Percentiles rank a stretch among this genome's conserved stretches.
Conservation (phyloP, 2,329 filamentous ascomycete species). For the Pestalotiopsis sp. region DNA sequence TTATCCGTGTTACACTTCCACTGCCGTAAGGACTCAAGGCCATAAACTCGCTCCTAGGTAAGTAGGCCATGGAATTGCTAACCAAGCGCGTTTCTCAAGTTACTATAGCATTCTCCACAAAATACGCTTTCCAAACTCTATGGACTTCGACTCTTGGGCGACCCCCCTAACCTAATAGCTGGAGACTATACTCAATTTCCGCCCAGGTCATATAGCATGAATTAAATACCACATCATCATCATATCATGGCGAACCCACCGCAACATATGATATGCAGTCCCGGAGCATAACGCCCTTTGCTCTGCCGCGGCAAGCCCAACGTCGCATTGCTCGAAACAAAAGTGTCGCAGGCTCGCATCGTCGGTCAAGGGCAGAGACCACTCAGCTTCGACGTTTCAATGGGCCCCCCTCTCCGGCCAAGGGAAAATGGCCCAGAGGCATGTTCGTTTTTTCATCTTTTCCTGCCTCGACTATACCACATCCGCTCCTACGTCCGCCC, state of each 20-base stretch:
- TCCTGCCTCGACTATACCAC: too few relatives aligned
- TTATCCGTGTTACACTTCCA: too few relatives aligned
- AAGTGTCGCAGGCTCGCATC: too few relatives aligned
- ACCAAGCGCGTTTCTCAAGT: background rate
- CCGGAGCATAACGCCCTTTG: background rate
- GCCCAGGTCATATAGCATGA: background rate
- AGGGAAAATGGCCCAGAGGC: too few relatives aligned
- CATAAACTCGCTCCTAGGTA: background rate
- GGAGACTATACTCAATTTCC: background rate
- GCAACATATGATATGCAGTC: background rate
- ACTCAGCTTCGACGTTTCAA: too few relatives aligned
- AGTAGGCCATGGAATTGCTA: background rate
- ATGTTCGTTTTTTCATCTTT: too few relatives aligned
- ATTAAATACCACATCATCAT: background rate
- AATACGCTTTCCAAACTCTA: background rate
- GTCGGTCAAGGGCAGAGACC: too few relatives aligned
- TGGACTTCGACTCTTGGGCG: background rate
- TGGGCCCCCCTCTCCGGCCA: too few relatives aligned
- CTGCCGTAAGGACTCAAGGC: background rate
- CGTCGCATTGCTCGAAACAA: too few relatives aligned
- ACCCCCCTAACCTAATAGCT: background rate
- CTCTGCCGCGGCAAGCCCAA: background rate
- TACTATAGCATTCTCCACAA: background rate
- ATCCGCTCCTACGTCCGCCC: too few relatives aligned
- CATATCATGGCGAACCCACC: background rate